Evolutionary conservation across 805 yeast genomes (phyloP).

Genomic region (Cyberlindnera japonica): DNA sequence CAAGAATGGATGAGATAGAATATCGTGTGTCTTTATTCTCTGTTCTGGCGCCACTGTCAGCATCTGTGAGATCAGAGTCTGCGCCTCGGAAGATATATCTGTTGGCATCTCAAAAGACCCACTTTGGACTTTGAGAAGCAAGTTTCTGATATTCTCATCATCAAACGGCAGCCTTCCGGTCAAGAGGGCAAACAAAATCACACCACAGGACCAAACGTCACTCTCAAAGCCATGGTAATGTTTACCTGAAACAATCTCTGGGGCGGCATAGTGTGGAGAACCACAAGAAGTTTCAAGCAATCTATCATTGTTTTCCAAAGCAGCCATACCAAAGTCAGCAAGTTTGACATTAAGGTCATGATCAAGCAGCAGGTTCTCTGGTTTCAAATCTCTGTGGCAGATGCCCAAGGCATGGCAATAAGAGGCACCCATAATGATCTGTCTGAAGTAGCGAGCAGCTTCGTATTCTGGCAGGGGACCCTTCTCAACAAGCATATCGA

Average conservation of each 20-base stretch:
- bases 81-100: conserved; percentile 60
- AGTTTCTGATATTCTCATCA: conserved; percentile 70
- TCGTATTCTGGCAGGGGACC: conserved; percentile 71
- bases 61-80: conserved; percentile 61
- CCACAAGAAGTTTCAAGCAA: conserved; percentile 80
- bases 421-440: conserved; percentile 72
- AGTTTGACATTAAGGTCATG: conserved; percentile 64
- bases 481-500: conserved; percentile 63
- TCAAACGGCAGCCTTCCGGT: conserved; percentile 84
- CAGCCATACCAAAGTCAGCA: conserved; percentile 91
- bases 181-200: conserved; percentile 69
- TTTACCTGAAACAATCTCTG: conserved; percentile 77
- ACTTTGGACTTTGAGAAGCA: conserved; percentile 70
- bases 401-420: conserved; percentile 80
- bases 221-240: conserved; percentile 81
- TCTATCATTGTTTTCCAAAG: conserved; percentile 67
- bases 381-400: conserved; percentile 79
- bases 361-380: conserved; percentile 73
- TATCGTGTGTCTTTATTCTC: conserved; percentile 65
- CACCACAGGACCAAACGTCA: conserved; percentile 89
- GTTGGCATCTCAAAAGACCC: conserved; percentile 74
- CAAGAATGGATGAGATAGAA: conserved; percentile 74
- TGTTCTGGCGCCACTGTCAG: conserved; percentile 65
- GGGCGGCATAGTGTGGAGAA: conserved; percentile 86
- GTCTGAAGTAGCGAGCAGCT: conserved; percentile 74